Conservation (phyloP, 2,329 filamentous ascomycete species). For the Ophiostoma ips region DNA sequence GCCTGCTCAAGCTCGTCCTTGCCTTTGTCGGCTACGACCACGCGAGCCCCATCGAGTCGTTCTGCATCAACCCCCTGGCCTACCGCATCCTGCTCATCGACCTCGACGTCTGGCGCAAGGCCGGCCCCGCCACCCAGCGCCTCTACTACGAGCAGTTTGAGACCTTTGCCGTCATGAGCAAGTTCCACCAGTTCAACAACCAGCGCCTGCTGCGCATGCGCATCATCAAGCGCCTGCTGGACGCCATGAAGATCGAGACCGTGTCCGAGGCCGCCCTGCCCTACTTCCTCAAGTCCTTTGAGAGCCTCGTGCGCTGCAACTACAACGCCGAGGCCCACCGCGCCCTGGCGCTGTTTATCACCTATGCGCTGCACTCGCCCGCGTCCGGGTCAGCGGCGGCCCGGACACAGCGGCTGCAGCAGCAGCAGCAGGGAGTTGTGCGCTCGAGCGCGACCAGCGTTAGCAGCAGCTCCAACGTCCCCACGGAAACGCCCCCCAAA, state of each 20-base stretch:
- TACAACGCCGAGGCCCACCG: conserved; percentile 75
- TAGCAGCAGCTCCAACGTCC: too few relatives aligned
- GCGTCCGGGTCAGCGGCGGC: conserved; percentile 35
- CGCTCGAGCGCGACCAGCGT: conserved; percentile 1
- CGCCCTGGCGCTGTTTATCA: conserved; percentile 81
- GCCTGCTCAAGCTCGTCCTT: conserved; percentile 64
- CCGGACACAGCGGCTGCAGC: conserved; percentile 26
- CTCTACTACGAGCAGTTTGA: conserved; percentile 89
- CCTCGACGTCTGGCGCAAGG: conserved; percentile 81
- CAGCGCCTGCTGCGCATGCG: conserved; percentile 80
- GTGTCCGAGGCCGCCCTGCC: conserved; percentile 59
- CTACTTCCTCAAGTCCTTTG: conserved; percentile 67
- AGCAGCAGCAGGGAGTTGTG: background rate
- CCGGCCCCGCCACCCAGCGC: conserved; percentile 61
- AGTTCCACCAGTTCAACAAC: conserved; percentile 83
- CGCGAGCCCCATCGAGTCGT: conserved; percentile 65
- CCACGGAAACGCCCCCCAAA: too few relatives aligned
- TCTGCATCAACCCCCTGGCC: conserved; percentile 89
- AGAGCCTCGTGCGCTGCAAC: conserved; percentile 64
- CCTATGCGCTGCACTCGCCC: conserved; percentile 61
- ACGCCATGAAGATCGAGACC: conserved; percentile 76
- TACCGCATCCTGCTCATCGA: conserved; percentile 88
- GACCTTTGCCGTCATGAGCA: conserved; percentile 78
- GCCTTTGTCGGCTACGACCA: conserved; percentile 82
- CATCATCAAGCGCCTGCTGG: conserved; percentile 83